A percentile compares a stretch with the other conserved stretches of the same genome.
Conservation (phyloP, 2,329 filamentous ascomycete species). For the Alternaria rosae region DNA sequence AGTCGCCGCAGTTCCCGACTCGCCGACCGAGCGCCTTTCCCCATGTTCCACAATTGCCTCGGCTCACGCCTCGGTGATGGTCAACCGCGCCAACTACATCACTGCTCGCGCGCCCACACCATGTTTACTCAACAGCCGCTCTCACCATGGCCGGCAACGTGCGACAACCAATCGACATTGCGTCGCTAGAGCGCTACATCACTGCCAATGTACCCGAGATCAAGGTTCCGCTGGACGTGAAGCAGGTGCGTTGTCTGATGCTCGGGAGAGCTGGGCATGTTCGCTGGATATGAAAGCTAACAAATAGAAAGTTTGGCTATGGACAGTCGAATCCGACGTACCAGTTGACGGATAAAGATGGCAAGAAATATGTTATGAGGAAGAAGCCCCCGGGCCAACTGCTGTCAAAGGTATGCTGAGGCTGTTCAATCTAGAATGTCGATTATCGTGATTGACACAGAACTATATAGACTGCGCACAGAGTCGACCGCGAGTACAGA, state of each 20-base stretch:
- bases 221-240: conserved; percentile 81
- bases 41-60: conserved; percentile 19
- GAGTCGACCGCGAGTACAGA: conserved; percentile 93
- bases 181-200: conserved; percentile 81
- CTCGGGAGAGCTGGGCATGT: background rate
- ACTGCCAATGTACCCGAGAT: conserved; percentile 81
- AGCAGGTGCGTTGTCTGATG: conserved; percentile 70
- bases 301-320: conserved; percentile 78
- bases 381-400: conserved; percentile 98
- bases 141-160: conserved; percentile 80
- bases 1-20: conserved; percentile 14
- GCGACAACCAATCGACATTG: conserved; percentile 87
- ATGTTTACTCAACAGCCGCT: conserved; percentile 23
- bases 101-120: conserved; percentile 14
- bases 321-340: conserved; percentile 98
- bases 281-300: conserved; percentile 4
- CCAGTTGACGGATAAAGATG: conserved; percentile 77
- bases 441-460: background rate
- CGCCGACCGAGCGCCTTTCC: conserved; percentile 17
- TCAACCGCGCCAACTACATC: conserved; percentile 24
- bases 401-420: conserved; percentile 63
- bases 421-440: background rate
- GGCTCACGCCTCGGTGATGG: conserved; percentile 15
- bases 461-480: conserved; percentile 77
- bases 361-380: conserved; percentile 82